Base-by-base conservation (phyloP, 495 filamentous ascomycete genomes). In the Haplographium delicatum region DNA sequence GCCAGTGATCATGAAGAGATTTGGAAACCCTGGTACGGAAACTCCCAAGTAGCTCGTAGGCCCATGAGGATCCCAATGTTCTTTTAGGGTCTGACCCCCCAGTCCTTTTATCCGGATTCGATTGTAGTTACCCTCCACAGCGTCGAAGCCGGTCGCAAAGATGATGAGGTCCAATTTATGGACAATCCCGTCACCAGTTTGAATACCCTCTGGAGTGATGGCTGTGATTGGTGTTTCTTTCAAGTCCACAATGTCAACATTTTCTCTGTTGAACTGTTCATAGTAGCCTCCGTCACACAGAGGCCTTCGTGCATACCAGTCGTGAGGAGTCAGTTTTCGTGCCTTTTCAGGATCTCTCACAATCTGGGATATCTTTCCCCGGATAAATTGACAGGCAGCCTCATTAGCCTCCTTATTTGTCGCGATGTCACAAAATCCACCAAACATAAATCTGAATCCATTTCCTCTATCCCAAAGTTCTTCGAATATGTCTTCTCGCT, bases 261-360 rank as follows among this genome's bases (percentile, higher is more conserved):
- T 85, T 13, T 73, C 68, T 57, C 81, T 69, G 4, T 72, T 66
- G 46, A 88, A 64, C 6, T 82, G 74, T 52, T 87, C 84, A 13
- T 87, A 74, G 57, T 86, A 88, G 0, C 81, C 82, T 5, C 77
- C 76, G 0, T 82, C 84, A 1, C 83, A 83, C 0, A 83, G 86
- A 0, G 85, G 69, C 11, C 84, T 80, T 35, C 83, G 76, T 4
- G 27, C 48, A 16, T 43, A 51, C 57, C 82, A 86, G 48, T 83
- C 77, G 0, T 82, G 19, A 7, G 50, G 50, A 16, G 4, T 8
- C 3, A 53, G 30, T 2, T 38, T 46, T 1, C 24, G 2, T 3
- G 50, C 40, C 15, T 38, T 53, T 18, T 39, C 30, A 9, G 50
- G 42, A 20, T 53, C 42, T 27, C 31, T 53, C 6, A 45, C 50